Percentiles rank a stretch among this genome's conserved stretches.
phyloP scores from a whole-genome alignment of 2,329 filamentous ascomycete species.

The Ceratocystis huliohia region DNA sequence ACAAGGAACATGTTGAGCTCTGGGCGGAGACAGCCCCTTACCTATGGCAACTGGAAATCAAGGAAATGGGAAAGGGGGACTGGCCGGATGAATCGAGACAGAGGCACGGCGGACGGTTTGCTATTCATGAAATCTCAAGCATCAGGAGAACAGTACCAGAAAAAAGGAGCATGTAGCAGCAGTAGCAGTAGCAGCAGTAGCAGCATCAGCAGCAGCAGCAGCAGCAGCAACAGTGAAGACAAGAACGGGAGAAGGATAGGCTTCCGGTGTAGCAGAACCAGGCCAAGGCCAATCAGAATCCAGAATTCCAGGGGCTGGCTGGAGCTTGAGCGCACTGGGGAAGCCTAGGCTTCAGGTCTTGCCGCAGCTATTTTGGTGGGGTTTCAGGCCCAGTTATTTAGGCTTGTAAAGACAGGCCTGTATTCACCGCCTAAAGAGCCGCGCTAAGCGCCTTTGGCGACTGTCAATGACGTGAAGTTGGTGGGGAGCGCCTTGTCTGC shows the following conservation, averaged over 20 bases:
- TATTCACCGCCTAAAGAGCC: not conserved
- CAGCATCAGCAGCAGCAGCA: not conserved
- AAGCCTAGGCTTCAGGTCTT: not conserved
- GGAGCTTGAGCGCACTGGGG: slow-evolving; percentile 7
- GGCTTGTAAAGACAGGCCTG: not conserved
- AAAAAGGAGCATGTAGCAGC: not conserved
- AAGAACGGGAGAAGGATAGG: not conserved
- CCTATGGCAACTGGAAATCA: too few relatives aligned
- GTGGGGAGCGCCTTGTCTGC: too few relatives aligned
- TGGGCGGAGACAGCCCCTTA: not conserved
- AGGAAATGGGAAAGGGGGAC: too few relatives aligned
- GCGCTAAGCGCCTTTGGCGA: not conserved
- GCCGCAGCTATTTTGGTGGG: slow-evolving; percentile 6
- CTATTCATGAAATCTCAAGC: not conserved
- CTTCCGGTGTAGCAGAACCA: not conserved
- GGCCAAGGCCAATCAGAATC: not conserved
- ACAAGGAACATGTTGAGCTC: not conserved
- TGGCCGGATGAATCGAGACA: not conserved
- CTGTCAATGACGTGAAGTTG: not conserved
- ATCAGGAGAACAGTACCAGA: not conserved
- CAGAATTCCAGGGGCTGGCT: slow-evolving; percentile 12
- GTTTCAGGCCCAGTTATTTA: not conserved
- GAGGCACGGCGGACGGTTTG: not conserved
- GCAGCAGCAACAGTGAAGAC: not conserved
- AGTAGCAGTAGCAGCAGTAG: too few relatives aligned